Base-by-base conservation (phyloP, 352 stramenopile species). In the Pythium phragmiticola region DNA sequence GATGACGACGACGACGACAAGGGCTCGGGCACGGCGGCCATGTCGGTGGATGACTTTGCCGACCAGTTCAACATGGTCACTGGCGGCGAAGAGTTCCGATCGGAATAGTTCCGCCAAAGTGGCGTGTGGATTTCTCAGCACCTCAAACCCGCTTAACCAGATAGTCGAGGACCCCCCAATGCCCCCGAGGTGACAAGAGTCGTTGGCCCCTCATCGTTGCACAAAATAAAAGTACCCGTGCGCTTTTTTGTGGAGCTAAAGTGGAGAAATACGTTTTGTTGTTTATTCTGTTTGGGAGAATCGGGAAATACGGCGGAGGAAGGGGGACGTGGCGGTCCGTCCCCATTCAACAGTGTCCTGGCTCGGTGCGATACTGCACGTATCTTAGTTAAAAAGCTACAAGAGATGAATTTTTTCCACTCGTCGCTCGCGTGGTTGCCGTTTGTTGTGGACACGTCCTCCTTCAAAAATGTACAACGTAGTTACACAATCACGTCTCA, bases 11-110 rank as follows among this genome's bases (percentile, higher is more conserved):
- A 94, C 37, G 85, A 92, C 8, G 84, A 87, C 53, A 36, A 17
- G 16, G 30, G 23, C 5, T 63, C 70, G 57, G 72, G 62, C 43
- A 92, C 87, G 46, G 52, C 75, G 3, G 63, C 73, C 51, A 88
- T 92, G 79, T 90, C 82, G 65, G 87, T 92, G 74, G 87, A 94
- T 53, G 87, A 96, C 72, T 96, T 96, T 50, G 87, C 82, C 39
- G 87, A 80, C 57, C 84, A 96, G 70, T 96, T 96, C 65, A 82
- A 92, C 69, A 92, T 80, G 78, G 84, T 91, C 57, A 93, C 84
- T 49, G 84, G 84, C 23, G 86, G 86, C 52, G 87, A 95, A 67
- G 82, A 92, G 74, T 94, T 93, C 63, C 82, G 87, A 50, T 92
- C 84, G 68, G 85, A 90, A 59, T 92, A 91, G 33, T 4, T 7